phyloP scores from a whole-genome alignment of 306 rosid genomes.

The Gastrolobium villosum region DNA sequence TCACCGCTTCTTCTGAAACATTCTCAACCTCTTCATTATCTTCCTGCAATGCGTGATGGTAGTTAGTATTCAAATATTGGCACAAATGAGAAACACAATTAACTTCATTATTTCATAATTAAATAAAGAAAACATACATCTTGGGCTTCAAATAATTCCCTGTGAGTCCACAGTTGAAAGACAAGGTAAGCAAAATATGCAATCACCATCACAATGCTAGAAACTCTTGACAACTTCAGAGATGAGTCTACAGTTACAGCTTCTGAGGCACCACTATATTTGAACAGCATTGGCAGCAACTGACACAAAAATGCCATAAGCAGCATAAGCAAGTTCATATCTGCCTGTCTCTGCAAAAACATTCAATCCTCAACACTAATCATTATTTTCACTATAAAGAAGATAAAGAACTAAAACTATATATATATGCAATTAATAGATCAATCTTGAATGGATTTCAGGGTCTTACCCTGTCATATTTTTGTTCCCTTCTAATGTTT shows the following conservation, averaged over 20 bases:
- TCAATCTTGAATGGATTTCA: neutral
- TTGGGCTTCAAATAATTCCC: constrained; percentile 72
- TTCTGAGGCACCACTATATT: constrained; percentile 49
- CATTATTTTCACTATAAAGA: neutral
- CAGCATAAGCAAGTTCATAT: constrained; percentile 78
- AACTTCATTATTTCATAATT: constrained; percentile 4
- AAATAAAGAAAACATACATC: constrained; percentile 51
- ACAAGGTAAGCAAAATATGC: constrained; percentile 77
- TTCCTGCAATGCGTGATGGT: constrained; percentile 51
- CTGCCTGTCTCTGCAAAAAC: constrained; percentile 76
- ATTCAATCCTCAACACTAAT: neutral
- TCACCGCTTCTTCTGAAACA: constrained; percentile 60
- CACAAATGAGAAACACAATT: neutral
- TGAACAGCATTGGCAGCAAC: constrained; percentile 69
- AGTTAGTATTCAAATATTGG: neutral
- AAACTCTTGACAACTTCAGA: constrained; percentile 72
- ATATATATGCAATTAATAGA: neutral
- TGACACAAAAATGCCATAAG: constrained; percentile 76
- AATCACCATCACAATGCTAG: constrained; percentile 78
- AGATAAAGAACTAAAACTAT: neutral
- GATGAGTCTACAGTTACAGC: constrained; percentile 46
- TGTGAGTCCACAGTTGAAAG: constrained; percentile 86
- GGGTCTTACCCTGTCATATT: constrained; percentile 73
- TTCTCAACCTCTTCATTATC: constrained; percentile 51
- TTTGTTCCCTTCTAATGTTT: constrained; percentile 62